These are phyloP conservation scores for Aspergillus coremiiformis DNA, from an alignment of 495 filamentous ascomycete species.

Conservation along the genomic window DNA sequence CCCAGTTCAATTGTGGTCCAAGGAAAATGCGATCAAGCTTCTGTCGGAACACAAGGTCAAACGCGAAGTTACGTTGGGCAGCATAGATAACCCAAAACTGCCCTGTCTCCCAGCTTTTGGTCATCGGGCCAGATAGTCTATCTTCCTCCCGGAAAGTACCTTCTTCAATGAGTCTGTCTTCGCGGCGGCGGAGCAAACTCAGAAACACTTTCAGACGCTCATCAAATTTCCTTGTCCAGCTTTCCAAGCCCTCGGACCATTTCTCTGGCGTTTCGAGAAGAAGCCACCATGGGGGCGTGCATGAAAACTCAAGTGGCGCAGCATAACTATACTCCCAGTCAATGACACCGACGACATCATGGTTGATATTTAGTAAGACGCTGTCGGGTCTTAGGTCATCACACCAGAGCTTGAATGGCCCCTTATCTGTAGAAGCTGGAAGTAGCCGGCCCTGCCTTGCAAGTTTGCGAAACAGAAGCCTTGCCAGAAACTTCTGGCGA, in stretches of 20 bases:
- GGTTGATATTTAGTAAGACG: conserved; percentile 13
- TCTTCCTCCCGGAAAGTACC: conserved; percentile 6
- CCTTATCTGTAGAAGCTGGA: neutral
- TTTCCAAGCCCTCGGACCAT: conserved; percentile 15
- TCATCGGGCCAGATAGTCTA: conserved; percentile 18
- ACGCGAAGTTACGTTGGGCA: conserved; percentile 15
- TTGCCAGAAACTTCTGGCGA: conserved; percentile 35
- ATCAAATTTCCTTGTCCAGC: conserved; percentile 16
- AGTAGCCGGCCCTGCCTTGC: conserved; percentile 18
- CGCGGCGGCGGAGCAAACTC: conserved; percentile 3
- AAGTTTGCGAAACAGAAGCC: conserved; percentile 30
- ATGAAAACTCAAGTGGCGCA: conserved; percentile 11
- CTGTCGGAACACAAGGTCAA: conserved; percentile 18
- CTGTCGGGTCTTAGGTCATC: conserved; percentile 22
- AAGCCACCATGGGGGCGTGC: conserved; percentile 38
- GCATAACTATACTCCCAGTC: conserved; percentile 13
- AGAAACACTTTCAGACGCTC: conserved; percentile 3
- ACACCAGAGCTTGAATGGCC: conserved; percentile 13
- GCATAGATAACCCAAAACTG: conserved; percentile 23
- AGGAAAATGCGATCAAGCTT: conserved; percentile 20
- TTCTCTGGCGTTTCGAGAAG: conserved; percentile 27
- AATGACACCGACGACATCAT: conserved; percentile 4
- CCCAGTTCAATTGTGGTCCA: neutral
- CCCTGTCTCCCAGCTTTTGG: conserved; percentile 18
- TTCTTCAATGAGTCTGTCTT: conserved; percentile 11